Evolutionary conservation across 2,329 filamentous ascomycete species (phyloP).

Genomic region (Pleoardoris graminearum): DNA sequence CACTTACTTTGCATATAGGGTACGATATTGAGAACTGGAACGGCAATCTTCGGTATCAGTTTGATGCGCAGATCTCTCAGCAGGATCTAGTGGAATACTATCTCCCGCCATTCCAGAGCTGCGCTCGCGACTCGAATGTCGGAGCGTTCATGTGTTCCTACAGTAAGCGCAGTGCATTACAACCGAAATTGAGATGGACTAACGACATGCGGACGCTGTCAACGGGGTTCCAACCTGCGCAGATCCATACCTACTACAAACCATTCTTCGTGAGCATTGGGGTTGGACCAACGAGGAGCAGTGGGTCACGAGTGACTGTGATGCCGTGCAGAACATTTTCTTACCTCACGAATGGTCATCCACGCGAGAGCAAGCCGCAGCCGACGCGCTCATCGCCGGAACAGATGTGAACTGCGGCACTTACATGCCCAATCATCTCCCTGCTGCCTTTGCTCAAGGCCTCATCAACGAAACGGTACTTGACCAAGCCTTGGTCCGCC

Average conservation of each 20-base stretch:
- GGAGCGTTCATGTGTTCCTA: slow-evolving; percentile 61
- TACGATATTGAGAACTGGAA: slow-evolving; percentile 41
- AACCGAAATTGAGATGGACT: not conserved
- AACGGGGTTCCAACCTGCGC: slow-evolving; percentile 69
- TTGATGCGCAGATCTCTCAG: slow-evolving; percentile 59
- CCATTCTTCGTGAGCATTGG: slow-evolving; percentile 65
- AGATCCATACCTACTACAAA: slow-evolving; percentile 64
- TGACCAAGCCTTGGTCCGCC: slow-evolving; percentile 56
- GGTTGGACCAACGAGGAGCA: slow-evolving; percentile 64
- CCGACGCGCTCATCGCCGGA: slow-evolving; percentile 31
- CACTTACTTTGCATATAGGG: not conserved
- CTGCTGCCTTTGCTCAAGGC: slow-evolving; percentile 19
- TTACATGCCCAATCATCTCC: slow-evolving; percentile 28
- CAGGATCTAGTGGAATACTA: slow-evolving; percentile 73
- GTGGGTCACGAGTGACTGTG: slow-evolving; percentile 68
- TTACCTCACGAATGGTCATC: slow-evolving; percentile 50
- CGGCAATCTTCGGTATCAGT: slow-evolving; percentile 49
- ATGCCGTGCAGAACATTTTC: slow-evolving; percentile 63
- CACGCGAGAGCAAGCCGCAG: slow-evolving; percentile 32
- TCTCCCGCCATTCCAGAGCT: slow-evolving; percentile 64
- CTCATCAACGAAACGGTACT: slow-evolving; percentile 49
- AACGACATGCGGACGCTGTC: slow-evolving; percentile 54
- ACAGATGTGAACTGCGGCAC: slow-evolving; percentile 28
- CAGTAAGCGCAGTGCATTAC: slow-evolving; percentile 16
- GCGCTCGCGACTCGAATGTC: slow-evolving; percentile 51